These are phyloP conservation scores for Colletotrichum sansevieriae DNA, from an alignment of 2,329 filamentous ascomycete genomes.

Conservation along the genomic window DNA sequence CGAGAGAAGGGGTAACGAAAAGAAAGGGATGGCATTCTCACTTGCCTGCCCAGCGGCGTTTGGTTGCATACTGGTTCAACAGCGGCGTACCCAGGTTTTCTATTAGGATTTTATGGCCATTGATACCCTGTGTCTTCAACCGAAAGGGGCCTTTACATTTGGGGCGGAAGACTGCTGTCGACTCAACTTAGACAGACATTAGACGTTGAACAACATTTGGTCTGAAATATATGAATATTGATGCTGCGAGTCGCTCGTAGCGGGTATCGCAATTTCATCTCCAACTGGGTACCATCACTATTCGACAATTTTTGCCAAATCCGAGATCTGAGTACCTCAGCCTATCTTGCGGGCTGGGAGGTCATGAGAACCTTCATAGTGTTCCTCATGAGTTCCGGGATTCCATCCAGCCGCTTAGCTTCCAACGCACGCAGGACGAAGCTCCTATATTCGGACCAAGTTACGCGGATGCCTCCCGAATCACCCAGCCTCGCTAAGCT, in stretches of 20 bases:
- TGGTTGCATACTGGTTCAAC: slow-evolving; percentile 40
- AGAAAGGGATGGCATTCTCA: slow-evolving; percentile 35
- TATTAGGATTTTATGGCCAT: slow-evolving; percentile 39
- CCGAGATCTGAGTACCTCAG: not conserved
- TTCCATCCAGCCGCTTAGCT: slow-evolving; percentile 71
- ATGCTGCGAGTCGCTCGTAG: slow-evolving; percentile 16
- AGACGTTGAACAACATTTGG: slow-evolving; percentile 1
- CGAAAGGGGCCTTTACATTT: slow-evolving; percentile 43
- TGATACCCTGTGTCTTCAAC: slow-evolving; percentile 54
- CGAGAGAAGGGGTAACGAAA: not conserved
- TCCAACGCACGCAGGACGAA: slow-evolving; percentile 79
- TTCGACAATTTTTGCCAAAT: not conserved
- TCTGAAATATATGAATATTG: slow-evolving; percentile 5
- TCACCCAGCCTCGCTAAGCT: slow-evolving; percentile 73
- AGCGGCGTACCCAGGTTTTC: slow-evolving; percentile 28
- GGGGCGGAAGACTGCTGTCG: slow-evolving; percentile 38
- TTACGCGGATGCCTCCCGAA: slow-evolving; percentile 74
- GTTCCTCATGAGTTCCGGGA: slow-evolving; percentile 80
- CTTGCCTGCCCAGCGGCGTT: slow-evolving; percentile 39
- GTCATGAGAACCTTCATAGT: slow-evolving; percentile 82
- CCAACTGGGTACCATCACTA: too few species aligned
- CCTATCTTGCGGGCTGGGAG: slow-evolving; percentile 43
- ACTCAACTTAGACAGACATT: slow-evolving; percentile 48
- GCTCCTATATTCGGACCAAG: slow-evolving; percentile 81
- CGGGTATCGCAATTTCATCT: slow-evolving; percentile 22